Base-by-base conservation (phyloP, 1,284 basidiomycete species). In the Uromyces viciae-fabae region DNA sequence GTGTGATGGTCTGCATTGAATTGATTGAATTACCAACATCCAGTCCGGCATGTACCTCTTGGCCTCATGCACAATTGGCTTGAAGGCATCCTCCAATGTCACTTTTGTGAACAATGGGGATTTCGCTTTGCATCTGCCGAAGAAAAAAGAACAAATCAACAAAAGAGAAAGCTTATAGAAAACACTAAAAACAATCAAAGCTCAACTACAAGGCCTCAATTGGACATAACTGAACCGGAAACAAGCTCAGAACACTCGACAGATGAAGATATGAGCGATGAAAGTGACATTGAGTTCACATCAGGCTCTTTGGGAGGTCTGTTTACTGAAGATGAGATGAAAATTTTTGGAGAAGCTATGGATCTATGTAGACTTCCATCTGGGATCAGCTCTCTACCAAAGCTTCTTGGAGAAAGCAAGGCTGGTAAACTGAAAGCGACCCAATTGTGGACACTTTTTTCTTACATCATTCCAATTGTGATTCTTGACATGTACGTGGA, bases 1-100 rank as follows among this genome's bases (percentile, higher is more conserved):
- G 38, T 76, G 4, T 28, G 40, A 31, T 76, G 74, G 74, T 76
- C 74, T 31, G 42, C 62, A 33, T 46, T 76, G 14, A 76, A 76
- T 49, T 42, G 60, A 42, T 58, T 76, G 8, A 22, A 15, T 43
- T 76, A 76, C 33, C 31, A 58, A 15, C 25, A 64, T 43, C 74
- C 56, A 66, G 31, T 46, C 19, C n/a, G 33, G 19, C 58, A 76
- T 62, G 52, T 76, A 43, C 38, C 58, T 19, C 58, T 76, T 17
- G 74, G 74, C 14, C 25, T 64, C 15, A 76, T 76, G 74, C 74
- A 76, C 28, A 76, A 76, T 46, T 76, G 74, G 74, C 42, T 76
- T 19, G 58, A 76, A 76, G 74, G 74, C 31, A 38, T 76, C 0
- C 58, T 76, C 28, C 43, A 76, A 4, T 28, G 46, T 11, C 56